Base-by-base conservation (phyloP, 2,329 filamentous ascomycete genomes). In the Aspergillus sp. region DNA sequence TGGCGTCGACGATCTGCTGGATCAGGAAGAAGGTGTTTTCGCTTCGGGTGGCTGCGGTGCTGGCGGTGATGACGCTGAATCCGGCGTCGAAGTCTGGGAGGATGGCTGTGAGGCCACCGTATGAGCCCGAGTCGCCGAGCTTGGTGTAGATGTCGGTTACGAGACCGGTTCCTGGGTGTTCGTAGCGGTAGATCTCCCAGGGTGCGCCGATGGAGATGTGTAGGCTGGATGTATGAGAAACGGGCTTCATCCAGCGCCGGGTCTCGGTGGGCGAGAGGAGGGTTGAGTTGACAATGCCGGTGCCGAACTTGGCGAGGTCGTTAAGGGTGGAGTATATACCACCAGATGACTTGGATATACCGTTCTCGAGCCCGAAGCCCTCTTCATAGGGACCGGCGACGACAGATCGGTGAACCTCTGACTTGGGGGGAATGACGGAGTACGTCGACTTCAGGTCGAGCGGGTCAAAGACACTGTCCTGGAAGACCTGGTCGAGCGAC, bases 51-150 rank as follows among this genome's bases (percentile, higher is more conserved):
- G 17, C 20, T 6, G 49, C 44, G 1, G 44, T 42, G 5, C 74
- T 75, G 9, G 76, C 78, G 2, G 71, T 61, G 1, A 80, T 66
- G 27, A 54, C 64, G 1, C 67, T 70, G 56, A 80, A 76, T 0
- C 79, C 78, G 13, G 77, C 66, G 48, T 75, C 70, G 49, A 73
- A 79, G 57, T 80, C 77, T 0, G 77, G 79, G 3, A 80, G 59
- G 5, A 82, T 64, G 2, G 72, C 72, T 1, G 81, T 53, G 8
- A 73, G 67, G 2, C 71, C 69, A 17, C 70, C 71, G 58, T 78
- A 80, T 39, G 64, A 60, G 24, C 75, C 72, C 9, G 79, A 66
- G 57, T 77, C 71, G 6, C 79, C 76, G 2, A 70, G 64, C 63
- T 82, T 80, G 27, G 73, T 75, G 58, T 78, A 79, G 2, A 78